Evolutionary conservation across 2,329 filamentous ascomycete genomes (phyloP), one percentile per base, ranked within the genome.

Genomic region (Davidsoniella australis): DNA sequence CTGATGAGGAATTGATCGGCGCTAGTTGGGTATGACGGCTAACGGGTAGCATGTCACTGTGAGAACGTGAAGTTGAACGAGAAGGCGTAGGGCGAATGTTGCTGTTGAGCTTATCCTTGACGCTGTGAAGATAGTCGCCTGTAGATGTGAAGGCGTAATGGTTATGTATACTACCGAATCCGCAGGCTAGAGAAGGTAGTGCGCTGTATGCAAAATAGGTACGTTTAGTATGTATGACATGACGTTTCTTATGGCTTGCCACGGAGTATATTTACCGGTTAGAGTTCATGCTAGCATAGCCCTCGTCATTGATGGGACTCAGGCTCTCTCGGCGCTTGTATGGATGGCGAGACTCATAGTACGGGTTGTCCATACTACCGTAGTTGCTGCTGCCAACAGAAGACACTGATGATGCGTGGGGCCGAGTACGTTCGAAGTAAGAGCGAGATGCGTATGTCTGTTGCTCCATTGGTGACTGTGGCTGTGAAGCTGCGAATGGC

Each of bases 41-140:
- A 14, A 59, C 57, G 10, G 55, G 1, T 68, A 69, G 29, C 2
- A 46, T 12, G 2, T 46, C 42, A 9, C 38, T 48, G 17, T 43
- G 49, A 14, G 50, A 44, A 9, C 50, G 47, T 2, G 50, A 52
- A 37, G 43, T 37, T 7, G 40, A 20, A 26, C 45, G 41, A 37
- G 33, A 26, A 23, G 68, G 45, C 65, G 65, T 69, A 0, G 62
- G 64, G 37, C 67, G 64, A 37, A 66, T 60, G 1, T 68, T 65
- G 51, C 75, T 67, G n/a, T 41, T 48, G 20, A 78, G 63, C 60
- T 73, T 77, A 59, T 71, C 72, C 52, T 75, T 68, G 57, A 76
- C 66, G 47, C 62, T 66, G 52, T 65, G 68, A 52, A 71, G 69
- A 47, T 75, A 68, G 12, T 69, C 62, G 41, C 70, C 63, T 56